phyloP scores from a whole-genome alignment of 352 stramenopile genomes.

The Albugo candida region DNA sequence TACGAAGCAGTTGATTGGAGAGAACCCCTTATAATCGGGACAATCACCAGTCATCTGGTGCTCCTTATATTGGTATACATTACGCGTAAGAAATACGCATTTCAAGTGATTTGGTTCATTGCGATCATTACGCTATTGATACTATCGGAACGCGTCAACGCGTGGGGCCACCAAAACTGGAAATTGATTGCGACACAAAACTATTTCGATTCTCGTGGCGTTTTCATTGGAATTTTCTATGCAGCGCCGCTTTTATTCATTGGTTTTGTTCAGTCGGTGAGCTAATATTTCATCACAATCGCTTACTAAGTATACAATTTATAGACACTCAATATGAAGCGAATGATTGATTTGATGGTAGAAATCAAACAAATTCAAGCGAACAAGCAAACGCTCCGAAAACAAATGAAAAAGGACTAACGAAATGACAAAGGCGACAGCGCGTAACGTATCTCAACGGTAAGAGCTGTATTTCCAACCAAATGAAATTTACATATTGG shows the following conservation, averaged over 20 bases:
- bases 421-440: too few relatives aligned
- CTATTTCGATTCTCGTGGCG: constrained; percentile 61
- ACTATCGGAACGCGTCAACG: constrained; percentile 42
- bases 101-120: constrained; percentile 49
- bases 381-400: neutral
- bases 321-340: constrained; percentile 59
- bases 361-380: constrained; percentile 63
- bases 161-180: constrained; percentile 39
- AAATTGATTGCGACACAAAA: constrained; percentile 41
- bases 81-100: too few relatives aligned
- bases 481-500: too few relatives aligned
- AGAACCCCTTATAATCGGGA: constrained; percentile 43
- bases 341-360: constrained; percentile 61
- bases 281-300: neutral
- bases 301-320: neutral
- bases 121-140: constrained; percentile 35
- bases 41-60: constrained; percentile 25
- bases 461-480: too few relatives aligned
- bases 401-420: too few relatives aligned
- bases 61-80: constrained; percentile 24
- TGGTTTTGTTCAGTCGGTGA: constrained; percentile 59
- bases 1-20: constrained; percentile 70
- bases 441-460: too few relatives aligned
- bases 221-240: constrained; percentile 77
- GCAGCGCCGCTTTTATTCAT: constrained; percentile 44